phyloP scores from a whole-genome alignment of 192 early-diverging fungal species.

The Coemansia sp. region DNA sequence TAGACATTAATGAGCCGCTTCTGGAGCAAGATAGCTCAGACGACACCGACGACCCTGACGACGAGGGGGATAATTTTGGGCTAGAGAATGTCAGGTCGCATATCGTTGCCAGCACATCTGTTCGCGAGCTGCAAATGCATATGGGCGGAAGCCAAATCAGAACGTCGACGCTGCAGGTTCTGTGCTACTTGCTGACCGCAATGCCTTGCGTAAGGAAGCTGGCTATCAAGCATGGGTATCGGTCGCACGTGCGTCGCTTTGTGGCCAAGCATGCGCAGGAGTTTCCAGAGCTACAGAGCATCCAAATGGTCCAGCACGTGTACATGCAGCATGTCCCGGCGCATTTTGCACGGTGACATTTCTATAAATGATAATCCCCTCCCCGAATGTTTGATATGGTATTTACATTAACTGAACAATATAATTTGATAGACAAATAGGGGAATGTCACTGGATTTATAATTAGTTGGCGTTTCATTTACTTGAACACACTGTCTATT shows the following conservation, averaged over 20 bases:
- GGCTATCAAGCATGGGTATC: slow-evolving; percentile 32
- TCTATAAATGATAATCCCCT: not conserved
- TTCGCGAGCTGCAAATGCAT: slow-evolving; percentile 33
- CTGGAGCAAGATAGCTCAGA: too few relatives aligned
- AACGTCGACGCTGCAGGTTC: slow-evolving; percentile 25
- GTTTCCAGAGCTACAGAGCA: slow-evolving; percentile 10
- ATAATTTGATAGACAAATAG: too few relatives aligned
- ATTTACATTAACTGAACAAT: too few relatives aligned
- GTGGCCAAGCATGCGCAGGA: not conserved
- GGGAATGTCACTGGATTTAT: too few relatives aligned
- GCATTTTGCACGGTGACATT: not conserved
- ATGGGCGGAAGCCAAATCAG: slow-evolving; percentile 25
- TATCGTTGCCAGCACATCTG: slow-evolving; percentile 7
- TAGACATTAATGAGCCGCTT: slow-evolving; percentile 16
- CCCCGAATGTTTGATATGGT: not conserved
- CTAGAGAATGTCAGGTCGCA: not conserved
- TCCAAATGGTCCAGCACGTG: slow-evolving; percentile 26
- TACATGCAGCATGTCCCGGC: slow-evolving; percentile 14
- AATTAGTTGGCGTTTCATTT: not conserved
- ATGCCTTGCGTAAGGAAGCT: slow-evolving; percentile 18
- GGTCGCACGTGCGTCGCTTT: slow-evolving; percentile 10
- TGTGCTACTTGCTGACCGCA: slow-evolving; percentile 31
- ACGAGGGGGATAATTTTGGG: not conserved
- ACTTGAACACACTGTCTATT: slow-evolving; percentile 1
- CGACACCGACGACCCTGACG: too few relatives aligned